Conservation (phyloP, 192 early-diverging fungal genomes). For the Paraglomus occultum region DNA sequence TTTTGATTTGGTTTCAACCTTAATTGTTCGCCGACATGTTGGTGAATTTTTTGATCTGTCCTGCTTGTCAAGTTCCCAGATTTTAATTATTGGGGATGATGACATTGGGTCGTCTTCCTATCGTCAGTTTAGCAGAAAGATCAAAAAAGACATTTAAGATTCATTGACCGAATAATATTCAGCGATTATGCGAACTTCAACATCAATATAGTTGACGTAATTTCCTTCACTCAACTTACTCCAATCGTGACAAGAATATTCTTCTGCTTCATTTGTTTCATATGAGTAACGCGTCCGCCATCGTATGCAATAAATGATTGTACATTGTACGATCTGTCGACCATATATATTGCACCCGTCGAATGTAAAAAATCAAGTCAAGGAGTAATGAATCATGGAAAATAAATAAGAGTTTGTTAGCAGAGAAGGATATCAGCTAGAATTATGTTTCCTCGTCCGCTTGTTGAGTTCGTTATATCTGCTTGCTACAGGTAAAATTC, state of each 20-base stretch:
- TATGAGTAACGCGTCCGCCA: slow-evolving; percentile 71
- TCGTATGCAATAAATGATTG: slow-evolving; percentile 64
- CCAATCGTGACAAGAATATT: slow-evolving; percentile 80
- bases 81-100: slow-evolving; percentile 58
- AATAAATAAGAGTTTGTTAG: not conserved
- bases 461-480: slow-evolving; percentile 45
- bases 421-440: slow-evolving; percentile 46
- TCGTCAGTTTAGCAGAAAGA: not conserved
- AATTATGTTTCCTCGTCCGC: slow-evolving; percentile 53
- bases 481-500: slow-evolving; percentile 32
- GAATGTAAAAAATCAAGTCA: slow-evolving; percentile 35
- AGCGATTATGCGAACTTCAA: not conserved
- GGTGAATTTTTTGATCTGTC: slow-evolving; percentile 50
- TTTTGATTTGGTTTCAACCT: slow-evolving; percentile 63
- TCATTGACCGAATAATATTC: not conserved
- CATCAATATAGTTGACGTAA: not conserved
- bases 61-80: slow-evolving; percentile 81
- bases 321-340: slow-evolving; percentile 61
- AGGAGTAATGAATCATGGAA: not conserved
- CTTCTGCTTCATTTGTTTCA: slow-evolving; percentile 75
- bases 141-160: not conserved
- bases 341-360: slow-evolving; percentile 60
- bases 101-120: slow-evolving; percentile 48
- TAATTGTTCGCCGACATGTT: slow-evolving; percentile 58
- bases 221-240: slow-evolving; percentile 43